Percentiles rank a stretch among this genome's conserved stretches.
phyloP scores from a whole-genome alignment of 768 basidiomycete genomes.

The Nidularia sp. region DNA sequence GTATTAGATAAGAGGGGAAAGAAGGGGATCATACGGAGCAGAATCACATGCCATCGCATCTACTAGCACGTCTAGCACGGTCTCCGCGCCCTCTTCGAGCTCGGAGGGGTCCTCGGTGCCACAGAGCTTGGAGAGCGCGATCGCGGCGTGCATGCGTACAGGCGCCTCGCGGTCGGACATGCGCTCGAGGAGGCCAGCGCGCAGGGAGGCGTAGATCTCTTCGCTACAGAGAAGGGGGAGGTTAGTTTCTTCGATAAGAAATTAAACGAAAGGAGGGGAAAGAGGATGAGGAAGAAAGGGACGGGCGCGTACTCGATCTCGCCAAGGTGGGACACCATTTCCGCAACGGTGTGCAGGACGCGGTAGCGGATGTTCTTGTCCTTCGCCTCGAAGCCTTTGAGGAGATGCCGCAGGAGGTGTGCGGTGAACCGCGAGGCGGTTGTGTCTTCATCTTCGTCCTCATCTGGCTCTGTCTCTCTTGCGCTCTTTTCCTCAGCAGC shows the following conservation, averaged over 20 bases:
- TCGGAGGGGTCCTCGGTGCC: slow-evolving; percentile 64
- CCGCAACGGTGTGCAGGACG: slow-evolving; percentile 69
- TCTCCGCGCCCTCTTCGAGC: slow-evolving; percentile 38
- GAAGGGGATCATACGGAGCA: slow-evolving; percentile 52
- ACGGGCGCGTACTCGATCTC: slow-evolving; percentile 71
- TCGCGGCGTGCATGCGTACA: slow-evolving; percentile 76
- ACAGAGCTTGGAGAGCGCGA: slow-evolving; percentile 75
- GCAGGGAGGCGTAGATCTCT: slow-evolving; percentile 64
- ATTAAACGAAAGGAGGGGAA: too few relatives aligned
- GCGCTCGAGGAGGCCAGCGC: slow-evolving; percentile 63
- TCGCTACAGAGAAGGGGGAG: slow-evolving; percentile 44
- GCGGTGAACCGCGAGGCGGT: slow-evolving; percentile 65
- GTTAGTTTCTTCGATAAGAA: neutral
- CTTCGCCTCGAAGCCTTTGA: slow-evolving; percentile 78
- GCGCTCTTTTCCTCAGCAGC: slow-evolving; percentile 31
- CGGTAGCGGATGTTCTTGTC: slow-evolving; percentile 87
- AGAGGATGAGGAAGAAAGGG: too few relatives aligned
- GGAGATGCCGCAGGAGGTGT: slow-evolving; percentile 59
- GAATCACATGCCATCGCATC: slow-evolving; percentile 70
- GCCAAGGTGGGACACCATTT: slow-evolving; percentile 77
- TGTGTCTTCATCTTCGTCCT: slow-evolving; percentile 55
- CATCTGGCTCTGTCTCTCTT: slow-evolving; percentile 13
- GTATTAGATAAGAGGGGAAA: too few relatives aligned
- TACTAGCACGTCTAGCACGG: slow-evolving; percentile 57
- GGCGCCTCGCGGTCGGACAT: slow-evolving; percentile 73